Evolutionary conservation across 2,329 filamentous ascomycete species (phyloP).

Genomic region (Penicillium sp.): DNA sequence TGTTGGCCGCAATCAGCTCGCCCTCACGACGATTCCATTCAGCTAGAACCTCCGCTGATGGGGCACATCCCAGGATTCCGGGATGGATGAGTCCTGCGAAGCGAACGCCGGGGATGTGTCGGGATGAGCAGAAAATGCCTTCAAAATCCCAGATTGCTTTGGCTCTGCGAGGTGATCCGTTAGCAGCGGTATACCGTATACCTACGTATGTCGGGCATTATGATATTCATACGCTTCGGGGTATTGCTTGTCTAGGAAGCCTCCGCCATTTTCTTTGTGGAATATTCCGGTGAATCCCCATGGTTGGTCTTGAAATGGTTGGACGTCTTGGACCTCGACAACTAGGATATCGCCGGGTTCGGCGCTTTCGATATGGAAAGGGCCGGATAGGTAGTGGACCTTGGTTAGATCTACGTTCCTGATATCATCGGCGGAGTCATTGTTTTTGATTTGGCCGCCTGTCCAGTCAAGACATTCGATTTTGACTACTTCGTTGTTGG

Average conservation of each 20-base stretch:
- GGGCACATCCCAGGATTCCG: slow-evolving; percentile 85
- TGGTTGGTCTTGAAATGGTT: slow-evolving; percentile 77
- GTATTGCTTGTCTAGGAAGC: slow-evolving; percentile 83
- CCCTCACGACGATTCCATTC: slow-evolving; percentile 82
- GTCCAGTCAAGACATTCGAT: slow-evolving; percentile 87
- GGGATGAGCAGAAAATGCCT: slow-evolving; percentile 74
- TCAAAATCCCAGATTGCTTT: slow-evolving; percentile 77
- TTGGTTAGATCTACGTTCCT: slow-evolving; percentile 77
- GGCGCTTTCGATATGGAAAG: slow-evolving; percentile 80
- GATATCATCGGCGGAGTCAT: slow-evolving; percentile 85
- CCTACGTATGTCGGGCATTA: not conserved
- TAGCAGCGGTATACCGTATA: not conserved
- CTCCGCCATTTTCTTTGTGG: slow-evolving; percentile 74
- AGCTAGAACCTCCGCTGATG: slow-evolving; percentile 69
- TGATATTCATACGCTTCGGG: slow-evolving; percentile 63
- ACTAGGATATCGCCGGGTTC: slow-evolving; percentile 80
- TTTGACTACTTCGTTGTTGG: slow-evolving; percentile 82
- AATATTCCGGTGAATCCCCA: slow-evolving; percentile 92
- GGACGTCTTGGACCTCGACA: slow-evolving; percentile 89
- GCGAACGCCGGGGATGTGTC: slow-evolving; percentile 81
- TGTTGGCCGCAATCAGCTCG: slow-evolving; percentile 67
- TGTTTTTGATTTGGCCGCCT: slow-evolving; percentile 77
- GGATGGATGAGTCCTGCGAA: slow-evolving; percentile 90
- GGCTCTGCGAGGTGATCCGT: slow-evolving; percentile 38
- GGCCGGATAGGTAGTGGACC: slow-evolving; percentile 84